Percentiles rank a stretch among this genome's conserved stretches.
These are phyloP conservation scores for Sugiyamaella neomexicana DNA, from an alignment of 1,139 yeast species.

Conservation along the genomic window DNA sequence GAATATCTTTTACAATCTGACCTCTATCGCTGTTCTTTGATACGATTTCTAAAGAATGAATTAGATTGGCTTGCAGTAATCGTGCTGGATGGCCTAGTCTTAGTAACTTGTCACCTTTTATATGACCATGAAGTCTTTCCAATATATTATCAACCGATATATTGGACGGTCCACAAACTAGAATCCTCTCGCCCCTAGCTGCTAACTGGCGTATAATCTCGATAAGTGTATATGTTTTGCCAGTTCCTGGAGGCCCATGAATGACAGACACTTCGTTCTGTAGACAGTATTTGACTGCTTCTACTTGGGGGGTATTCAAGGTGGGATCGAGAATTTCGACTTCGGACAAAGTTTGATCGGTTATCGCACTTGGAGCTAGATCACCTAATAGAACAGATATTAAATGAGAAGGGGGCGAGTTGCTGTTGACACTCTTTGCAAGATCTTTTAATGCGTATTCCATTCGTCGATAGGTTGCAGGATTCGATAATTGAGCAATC, in stretches of 20 bases:
- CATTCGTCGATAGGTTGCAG: conserved; percentile 65
- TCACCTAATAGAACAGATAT: conserved; percentile 35
- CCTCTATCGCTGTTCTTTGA: conserved; percentile 64
- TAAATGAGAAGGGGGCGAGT: conserved; percentile 25
- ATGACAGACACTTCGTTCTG: conserved; percentile 55
- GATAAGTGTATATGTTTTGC: conserved; percentile 82
- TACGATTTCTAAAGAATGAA: conserved; percentile 76
- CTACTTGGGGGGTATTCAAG: conserved; percentile 72
- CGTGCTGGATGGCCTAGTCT: conserved; percentile 96
- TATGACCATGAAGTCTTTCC: conserved; percentile 62
- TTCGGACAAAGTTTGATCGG: conserved; percentile 17
- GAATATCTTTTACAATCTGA: conserved; percentile 64
- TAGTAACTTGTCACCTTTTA: conserved; percentile 57
- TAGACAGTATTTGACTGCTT: conserved; percentile 56
- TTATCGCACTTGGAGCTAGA: conserved; percentile 24
- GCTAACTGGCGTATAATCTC: conserved; percentile 78
- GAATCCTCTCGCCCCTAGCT: conserved; percentile 59
- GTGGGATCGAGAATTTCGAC: conserved; percentile 49
- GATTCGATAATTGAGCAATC: conserved; percentile 43
- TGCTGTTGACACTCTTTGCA: conserved; percentile 45
- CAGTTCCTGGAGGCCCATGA: conserved; percentile 83
- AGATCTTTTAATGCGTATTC: conserved; percentile 71
- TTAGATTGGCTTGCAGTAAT: conserved; percentile 58
- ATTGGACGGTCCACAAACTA: conserved; percentile 95
- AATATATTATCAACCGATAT: conserved; percentile 91